A percentile compares a stretch with the other conserved stretches of the same genome.
Evolutionary conservation across 352 stramenopile species (phyloP).

Genomic region (Lagenidium giganteum): DNA sequence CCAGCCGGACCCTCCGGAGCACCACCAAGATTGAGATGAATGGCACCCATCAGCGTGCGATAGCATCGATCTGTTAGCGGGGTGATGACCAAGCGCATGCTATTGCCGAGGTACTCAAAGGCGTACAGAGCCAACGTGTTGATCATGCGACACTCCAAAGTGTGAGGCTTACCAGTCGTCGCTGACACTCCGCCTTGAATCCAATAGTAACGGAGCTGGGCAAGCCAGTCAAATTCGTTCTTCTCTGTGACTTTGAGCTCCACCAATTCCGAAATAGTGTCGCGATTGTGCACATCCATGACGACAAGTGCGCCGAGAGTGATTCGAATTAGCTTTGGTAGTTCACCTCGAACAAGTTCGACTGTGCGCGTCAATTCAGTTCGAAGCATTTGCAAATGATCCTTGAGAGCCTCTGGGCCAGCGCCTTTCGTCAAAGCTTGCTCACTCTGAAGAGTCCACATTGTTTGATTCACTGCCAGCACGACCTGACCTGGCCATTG

Average conservation of each 20-base stretch:
- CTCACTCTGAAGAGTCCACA: conserved; percentile 82
- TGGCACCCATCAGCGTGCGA: conserved; percentile 87
- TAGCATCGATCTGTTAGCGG: conserved; percentile 91
- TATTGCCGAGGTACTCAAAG: conserved; percentile 92
- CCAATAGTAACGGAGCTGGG: conserved; percentile 90
- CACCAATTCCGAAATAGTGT: conserved; percentile 86
- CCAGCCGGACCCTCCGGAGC: conserved; percentile 87
- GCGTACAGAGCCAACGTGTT: conserved; percentile 86
- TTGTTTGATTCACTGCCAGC: conserved; percentile 84
- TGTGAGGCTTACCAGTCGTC: conserved; percentile 74
- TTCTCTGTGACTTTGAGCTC: conserved; percentile 64
- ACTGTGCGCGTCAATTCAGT: conserved; percentile 81
- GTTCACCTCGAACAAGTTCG: conserved; percentile 83
- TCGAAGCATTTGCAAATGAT: conserved; percentile 49
- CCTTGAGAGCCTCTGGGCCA: conserved; percentile 31
- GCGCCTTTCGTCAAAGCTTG: conserved; percentile 25
- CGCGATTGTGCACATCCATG: conserved; percentile 92
- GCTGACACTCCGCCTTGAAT: conserved; percentile 62
- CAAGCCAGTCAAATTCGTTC: conserved; percentile 89
- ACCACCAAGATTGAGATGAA: conserved; percentile 88
- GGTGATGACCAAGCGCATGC: conserved; percentile 90
- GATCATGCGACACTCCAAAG: conserved; percentile 84
- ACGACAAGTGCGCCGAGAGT: conserved; percentile 87
- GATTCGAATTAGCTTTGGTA: conserved; percentile 85
- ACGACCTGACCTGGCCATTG: conserved; percentile 91